Base-by-base conservation (phyloP, 2,329 filamentous ascomycete species). In the Didymella arachidicola region DNA sequence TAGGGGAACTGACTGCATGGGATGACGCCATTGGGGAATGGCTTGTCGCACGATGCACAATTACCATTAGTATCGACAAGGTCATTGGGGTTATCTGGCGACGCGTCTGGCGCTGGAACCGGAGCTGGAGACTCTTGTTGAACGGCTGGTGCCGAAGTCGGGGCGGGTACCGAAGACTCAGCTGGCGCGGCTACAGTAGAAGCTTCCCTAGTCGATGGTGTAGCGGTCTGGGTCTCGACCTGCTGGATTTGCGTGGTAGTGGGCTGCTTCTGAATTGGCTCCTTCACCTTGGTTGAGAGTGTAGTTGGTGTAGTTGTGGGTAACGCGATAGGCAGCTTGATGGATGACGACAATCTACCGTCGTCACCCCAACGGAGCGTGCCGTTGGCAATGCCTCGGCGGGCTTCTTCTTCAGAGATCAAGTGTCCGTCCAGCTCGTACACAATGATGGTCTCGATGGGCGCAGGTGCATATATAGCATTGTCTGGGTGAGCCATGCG, bases 11-110 rank as follows among this genome's bases (percentile, higher is more conserved):
- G 73, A 62, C 77, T 79, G 80, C 95, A 98, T 64, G 83, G 78
- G 53, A 96, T 70, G 67, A 87, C 78, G 59, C 91, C 91, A 76
- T 89, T 89, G 12, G 90, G 90, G 83, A 98, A 98, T 7, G 87
- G 80, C 16, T 80, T 79, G 65, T 87, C 81, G 53, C 94, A 65
- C 49, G 90, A 91, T 4, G 25, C 30, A 42, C 70, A 72, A 19
- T 66, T 48, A 5, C 69, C 71, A 43, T 70, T 47, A 10, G 62
- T 50, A 14, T 72, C 60, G 8, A 71, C 63, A 39, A 71, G 48
- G 3, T 66, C 62, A 22, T 55, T 57, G 26, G 67, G 62, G 8
- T 59, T 57, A 27, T 51, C 61, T 48, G 66, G 59, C 29, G 48
- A 59, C 8, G 57, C 59, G 18, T 48, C 60, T 46, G 67, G 57